phyloP scores from a whole-genome alignment of 73 alveolate genomes.

The Tetrahymena malaccensis region DNA sequence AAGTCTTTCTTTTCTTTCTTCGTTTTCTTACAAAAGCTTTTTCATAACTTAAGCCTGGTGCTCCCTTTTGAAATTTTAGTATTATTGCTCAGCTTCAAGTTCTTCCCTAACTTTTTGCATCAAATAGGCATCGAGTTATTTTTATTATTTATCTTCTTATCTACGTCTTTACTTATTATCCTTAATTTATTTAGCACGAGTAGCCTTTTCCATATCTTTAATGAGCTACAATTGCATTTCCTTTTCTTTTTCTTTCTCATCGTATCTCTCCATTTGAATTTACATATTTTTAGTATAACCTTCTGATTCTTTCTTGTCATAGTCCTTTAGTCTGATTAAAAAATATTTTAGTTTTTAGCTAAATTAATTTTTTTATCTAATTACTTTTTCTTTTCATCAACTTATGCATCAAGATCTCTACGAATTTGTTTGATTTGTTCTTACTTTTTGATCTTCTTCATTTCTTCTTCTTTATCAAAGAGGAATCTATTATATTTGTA shows the following conservation, averaged over 20 bases:
- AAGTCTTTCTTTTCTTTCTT: conserved; percentile 8
- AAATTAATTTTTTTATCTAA: not conserved
- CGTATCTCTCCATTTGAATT: conserved; percentile 7
- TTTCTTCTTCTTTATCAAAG: conserved; percentile 32
- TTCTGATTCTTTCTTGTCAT: not conserved
- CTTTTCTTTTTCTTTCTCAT: conserved; percentile 34
- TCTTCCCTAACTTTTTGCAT: conserved; percentile 31
- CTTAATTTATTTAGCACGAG: conserved; percentile 23
- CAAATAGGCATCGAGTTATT: conserved; percentile 22
- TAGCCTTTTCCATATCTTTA: conserved; percentile 16
- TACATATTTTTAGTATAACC: conserved; percentile 10
- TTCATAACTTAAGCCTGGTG: conserved; percentile 28
- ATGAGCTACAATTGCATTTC: not conserved
- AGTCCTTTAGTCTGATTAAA: not conserved
- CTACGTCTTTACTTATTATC: conserved; percentile 32
- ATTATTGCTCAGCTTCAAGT: conserved; percentile 19
- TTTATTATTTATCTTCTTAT: conserved; percentile 27
- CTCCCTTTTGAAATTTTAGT: conserved; percentile 16
- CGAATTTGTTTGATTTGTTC: conserved; percentile 3
- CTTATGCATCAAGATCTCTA: conserved; percentile 26
- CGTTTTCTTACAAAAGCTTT: conserved; percentile 32
- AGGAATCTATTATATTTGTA: conserved; percentile 38
- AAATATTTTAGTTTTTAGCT: not conserved
- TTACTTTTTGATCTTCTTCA: conserved; percentile 1
- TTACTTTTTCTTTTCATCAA: conserved; percentile 14